These are phyloP conservation scores for Sclerotinia borealis DNA, from an alignment of 2,329 filamentous ascomycete species.

Conservation along the genomic window DNA sequence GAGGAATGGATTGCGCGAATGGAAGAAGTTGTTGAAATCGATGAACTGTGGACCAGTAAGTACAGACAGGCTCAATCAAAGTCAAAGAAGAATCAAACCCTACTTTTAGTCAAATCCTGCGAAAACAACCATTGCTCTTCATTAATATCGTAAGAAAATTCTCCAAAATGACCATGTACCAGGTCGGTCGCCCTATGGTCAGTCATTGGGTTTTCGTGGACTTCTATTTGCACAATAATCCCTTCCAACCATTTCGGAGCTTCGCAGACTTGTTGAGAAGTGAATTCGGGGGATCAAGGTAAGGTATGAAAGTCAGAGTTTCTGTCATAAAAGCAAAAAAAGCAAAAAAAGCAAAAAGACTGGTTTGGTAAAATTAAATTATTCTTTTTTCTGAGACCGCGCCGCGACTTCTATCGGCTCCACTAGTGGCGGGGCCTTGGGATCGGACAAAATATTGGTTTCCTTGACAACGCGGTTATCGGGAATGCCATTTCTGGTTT, in stretches of 20 bases:
- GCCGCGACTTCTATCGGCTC: neutral
- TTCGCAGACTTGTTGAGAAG: neutral
- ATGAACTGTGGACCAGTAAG: constrained; percentile 19
- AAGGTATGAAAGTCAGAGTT: neutral
- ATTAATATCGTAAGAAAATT: constrained; percentile 38
- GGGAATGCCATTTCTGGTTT: neutral
- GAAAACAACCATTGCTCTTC: constrained; percentile 31
- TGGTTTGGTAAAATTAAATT: constrained; percentile 1
- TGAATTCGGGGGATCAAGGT: neutral
- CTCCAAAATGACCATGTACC: constrained; percentile 48
- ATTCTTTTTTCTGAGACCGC: constrained; percentile 3
- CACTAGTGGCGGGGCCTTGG: neutral
- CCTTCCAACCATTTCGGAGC: constrained; percentile 25
- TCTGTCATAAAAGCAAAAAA: neutral
- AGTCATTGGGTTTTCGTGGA: constrained; percentile 33
- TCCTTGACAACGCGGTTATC: constrained; percentile 14
- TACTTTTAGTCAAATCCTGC: constrained; percentile 20
- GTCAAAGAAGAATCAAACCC: neutral
- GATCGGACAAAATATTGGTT: constrained; percentile 12
- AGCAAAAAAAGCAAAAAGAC: neutral
- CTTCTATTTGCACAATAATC: constrained; percentile 15
- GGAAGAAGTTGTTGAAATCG: constrained; percentile 26
- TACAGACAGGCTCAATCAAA: neutral
- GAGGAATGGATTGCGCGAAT: constrained; percentile 23
- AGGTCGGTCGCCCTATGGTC: constrained; percentile 40